Evolutionary conservation across 306 rosid species (phyloP), one percentile per base, ranked within the genome.

Genomic region (Corylus avellana): DNA sequence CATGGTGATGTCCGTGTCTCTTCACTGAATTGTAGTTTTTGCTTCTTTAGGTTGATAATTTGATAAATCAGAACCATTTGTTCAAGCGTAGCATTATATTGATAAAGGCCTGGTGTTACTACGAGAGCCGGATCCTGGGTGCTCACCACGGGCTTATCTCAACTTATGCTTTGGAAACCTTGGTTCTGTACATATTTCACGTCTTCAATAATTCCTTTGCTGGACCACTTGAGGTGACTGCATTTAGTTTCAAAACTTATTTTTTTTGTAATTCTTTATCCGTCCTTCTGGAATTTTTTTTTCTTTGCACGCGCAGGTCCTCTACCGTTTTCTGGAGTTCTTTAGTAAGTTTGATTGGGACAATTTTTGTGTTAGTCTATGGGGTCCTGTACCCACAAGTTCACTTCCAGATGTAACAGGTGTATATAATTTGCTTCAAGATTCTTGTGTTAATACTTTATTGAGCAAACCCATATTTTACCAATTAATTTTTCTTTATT

Each of bases 111-210:
- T 96, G 99, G 99, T 96, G 99, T 84, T 96, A 96, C 86, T 96
- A 96, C 25, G 99, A 96, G 87, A 93, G 99, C 75, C 98, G 99
- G 16, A 87, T 96, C 85, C 89, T 96, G 71, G 99, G 99, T 74
- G 99, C 99, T 75, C 99, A 96, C 85, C 99, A 96, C 89, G 99
- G 99, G 70, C 98, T 96, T 76, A 93, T 96, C 83, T 96, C 99
- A 63, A 91, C 99, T 70, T 96, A 96, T 69, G 99, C 99, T 2
- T 84, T 96, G 86, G 99, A 96, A 86, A 93, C 99, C 68, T 88
- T 96, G 92, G 99, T 96, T 86, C 97, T 96, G 75, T 96, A 96
- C 88, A 96, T 91, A 79, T 96, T 96, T 85, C 99, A 93, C 51
- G 97, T 96, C 78, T 96, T 87, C 86, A 96, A 92, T 89, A 96